Percentiles rank a stretch among this genome's conserved stretches.
phyloP scores from a whole-genome alignment of 1,284 basidiomycete species.

The Ustilago sp. region DNA sequence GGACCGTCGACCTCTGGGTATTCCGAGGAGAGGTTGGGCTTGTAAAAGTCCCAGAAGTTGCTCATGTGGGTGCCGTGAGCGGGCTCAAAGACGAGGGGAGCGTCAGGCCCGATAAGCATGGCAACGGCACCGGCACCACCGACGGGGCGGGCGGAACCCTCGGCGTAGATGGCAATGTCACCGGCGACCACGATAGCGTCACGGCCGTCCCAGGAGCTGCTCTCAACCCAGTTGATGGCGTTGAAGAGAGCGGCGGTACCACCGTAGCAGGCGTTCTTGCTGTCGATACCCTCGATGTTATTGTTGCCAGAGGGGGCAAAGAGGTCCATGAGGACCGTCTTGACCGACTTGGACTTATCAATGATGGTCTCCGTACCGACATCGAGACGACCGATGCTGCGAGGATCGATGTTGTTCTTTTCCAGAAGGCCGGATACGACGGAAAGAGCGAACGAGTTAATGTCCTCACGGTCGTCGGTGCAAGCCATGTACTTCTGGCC shows the following conservation, averaged over 20 bases:
- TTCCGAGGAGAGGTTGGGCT: constrained; percentile 73
- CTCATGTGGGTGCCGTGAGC: constrained; percentile 97
- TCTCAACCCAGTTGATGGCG: constrained; percentile 91
- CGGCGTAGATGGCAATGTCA: constrained; percentile 98
- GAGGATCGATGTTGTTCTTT: constrained; percentile 96
- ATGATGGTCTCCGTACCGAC: constrained; percentile 99
- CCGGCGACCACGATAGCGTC: constrained; percentile 97
- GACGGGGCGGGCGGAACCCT: constrained; percentile 92
- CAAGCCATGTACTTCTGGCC: constrained; percentile 98
- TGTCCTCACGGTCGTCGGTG: constrained; percentile 94
- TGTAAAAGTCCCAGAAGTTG: constrained; percentile 80
- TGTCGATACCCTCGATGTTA: constrained; percentile 98
- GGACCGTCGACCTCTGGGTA: constrained; percentile 98
- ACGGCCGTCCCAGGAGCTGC: constrained; percentile 95
- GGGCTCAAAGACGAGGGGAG: constrained; percentile 92
- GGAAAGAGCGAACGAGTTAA: constrained; percentile 96
- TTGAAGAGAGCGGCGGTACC: constrained; percentile 98
- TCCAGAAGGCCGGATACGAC: constrained; percentile 80
- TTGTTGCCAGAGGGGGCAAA: constrained; percentile 91
- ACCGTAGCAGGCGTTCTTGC: constrained; percentile 99
- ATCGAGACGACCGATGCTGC: constrained; percentile 94
- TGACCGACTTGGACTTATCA: constrained; percentile 99
- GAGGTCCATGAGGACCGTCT: constrained; percentile 98
- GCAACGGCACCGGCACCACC: constrained; percentile 97
- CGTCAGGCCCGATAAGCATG: constrained; percentile 94